phyloP scores from a whole-genome alignment of 1,284 basidiomycete species.

The Uromyces viciae-fabae region DNA sequence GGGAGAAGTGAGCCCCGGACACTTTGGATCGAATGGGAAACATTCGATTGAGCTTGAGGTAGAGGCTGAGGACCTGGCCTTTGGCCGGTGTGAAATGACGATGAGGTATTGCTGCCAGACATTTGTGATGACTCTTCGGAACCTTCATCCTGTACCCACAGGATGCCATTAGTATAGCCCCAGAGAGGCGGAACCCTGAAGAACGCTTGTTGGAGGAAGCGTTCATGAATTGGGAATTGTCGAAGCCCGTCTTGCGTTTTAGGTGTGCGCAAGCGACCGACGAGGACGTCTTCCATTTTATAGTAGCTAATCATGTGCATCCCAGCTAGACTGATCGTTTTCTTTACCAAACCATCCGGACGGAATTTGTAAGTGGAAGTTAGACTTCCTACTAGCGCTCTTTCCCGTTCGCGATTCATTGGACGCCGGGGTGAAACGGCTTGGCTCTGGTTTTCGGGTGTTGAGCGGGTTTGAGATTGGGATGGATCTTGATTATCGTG shows the following conservation, averaged over 20 bases:
- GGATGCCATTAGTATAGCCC: background rate
- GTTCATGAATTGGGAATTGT: background rate
- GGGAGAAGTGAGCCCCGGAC: background rate
- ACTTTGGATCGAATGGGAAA: slow-evolving; percentile 1
- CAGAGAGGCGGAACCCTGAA: slow-evolving; percentile 25
- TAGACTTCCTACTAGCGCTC: slow-evolving; percentile 77
- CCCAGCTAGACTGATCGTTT: slow-evolving; percentile 57
- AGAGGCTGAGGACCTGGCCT: background rate
- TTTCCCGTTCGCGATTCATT: slow-evolving; percentile 63
- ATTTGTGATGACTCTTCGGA: slow-evolving; percentile 10
- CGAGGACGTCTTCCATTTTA: slow-evolving; percentile 36
- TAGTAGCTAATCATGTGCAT: slow-evolving; percentile 46
- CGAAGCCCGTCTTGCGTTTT: background rate
- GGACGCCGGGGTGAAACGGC: slow-evolving; percentile 61
- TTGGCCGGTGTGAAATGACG: background rate
- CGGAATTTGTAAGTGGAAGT: slow-evolving; percentile 91
- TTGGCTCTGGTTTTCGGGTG: slow-evolving; percentile 50
- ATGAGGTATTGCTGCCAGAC: background rate
- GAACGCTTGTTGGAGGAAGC: slow-evolving; percentile 8
- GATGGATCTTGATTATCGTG: slow-evolving; percentile 47
- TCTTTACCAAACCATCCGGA: slow-evolving; percentile 85
- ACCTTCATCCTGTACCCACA: slow-evolving; percentile 32
- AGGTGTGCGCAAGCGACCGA: slow-evolving; percentile 27
- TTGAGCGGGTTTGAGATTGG: slow-evolving; percentile 46
- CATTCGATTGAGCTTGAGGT: background rate